These are phyloP conservation scores for Paraurostyla sp. DNA, from an alignment of 73 alveolate species.

Conservation along the genomic window DNA sequence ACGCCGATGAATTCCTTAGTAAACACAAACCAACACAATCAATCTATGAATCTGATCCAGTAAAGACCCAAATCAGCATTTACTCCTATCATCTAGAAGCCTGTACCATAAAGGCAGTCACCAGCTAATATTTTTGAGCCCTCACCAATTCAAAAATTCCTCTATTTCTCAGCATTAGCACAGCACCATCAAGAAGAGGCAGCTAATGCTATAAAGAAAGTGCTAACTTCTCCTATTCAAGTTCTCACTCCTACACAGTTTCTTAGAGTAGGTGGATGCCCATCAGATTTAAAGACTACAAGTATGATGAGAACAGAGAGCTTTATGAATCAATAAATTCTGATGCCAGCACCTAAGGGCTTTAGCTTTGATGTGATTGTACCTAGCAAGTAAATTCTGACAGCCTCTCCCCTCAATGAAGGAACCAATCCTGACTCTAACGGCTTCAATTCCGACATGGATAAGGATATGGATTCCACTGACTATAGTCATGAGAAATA, in stretches of 20 bases:
- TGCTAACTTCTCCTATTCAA: background rate
- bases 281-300: background rate
- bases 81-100: background rate
- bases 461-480: conserved; percentile 54
- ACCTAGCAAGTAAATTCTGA: background rate
- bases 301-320: conserved; percentile 16
- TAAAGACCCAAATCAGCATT: conserved; percentile 28
- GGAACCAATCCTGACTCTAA: conserved; percentile 19
- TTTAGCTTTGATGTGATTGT: conserved; percentile 23
- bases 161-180: background rate
- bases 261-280: background rate
- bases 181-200: conserved; percentile 25
- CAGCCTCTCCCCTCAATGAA: background rate
- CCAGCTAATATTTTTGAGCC: conserved; percentile 47
- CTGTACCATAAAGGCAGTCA: background rate
- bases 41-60: background rate
- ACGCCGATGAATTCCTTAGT: background rate
- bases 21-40: no score
- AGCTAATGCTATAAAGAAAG: background rate
- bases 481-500: conserved; percentile 9
- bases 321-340: background rate
- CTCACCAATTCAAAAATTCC: conserved; percentile 17
- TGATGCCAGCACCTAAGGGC: conserved; percentile 1
- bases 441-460: background rate
- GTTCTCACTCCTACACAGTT: conserved; percentile 38